Conservation (phyloP, 129 eudicot genomes). For the Deinandra increscens region DNA sequence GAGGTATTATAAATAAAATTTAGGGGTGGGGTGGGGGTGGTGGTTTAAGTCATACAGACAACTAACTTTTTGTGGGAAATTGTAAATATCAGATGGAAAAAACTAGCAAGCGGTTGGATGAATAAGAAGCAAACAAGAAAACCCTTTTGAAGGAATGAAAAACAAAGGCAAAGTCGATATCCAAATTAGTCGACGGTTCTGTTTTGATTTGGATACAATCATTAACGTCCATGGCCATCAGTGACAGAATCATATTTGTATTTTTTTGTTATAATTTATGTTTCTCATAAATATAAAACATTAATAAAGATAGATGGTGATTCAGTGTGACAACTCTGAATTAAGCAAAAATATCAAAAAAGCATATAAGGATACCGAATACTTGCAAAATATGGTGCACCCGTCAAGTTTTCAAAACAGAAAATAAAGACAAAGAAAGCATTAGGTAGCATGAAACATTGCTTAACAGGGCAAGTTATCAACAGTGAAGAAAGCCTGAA, state of each 20-base stretch:
- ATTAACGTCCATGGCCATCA: background rate
- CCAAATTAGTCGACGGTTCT: background rate
- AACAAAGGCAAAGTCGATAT: slow-evolving; percentile 6
- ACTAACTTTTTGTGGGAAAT: background rate
- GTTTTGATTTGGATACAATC: background rate
- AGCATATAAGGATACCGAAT: background rate
- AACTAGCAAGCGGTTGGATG: slow-evolving; percentile 49
- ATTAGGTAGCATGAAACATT: background rate
- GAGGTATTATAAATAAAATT: slow-evolving; percentile 42
- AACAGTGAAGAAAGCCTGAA: background rate
- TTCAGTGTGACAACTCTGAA: background rate
- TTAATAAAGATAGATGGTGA: background rate
- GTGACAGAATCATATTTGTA: slow-evolving; percentile 1
- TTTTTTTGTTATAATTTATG: background rate
- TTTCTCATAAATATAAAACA: background rate
- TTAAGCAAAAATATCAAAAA: background rate
- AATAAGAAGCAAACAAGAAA: slow-evolving; percentile 53
- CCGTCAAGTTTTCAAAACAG: background rate
- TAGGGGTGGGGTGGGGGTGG: too few relatives aligned
- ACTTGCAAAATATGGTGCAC: background rate
- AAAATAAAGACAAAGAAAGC: background rate
- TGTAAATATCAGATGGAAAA: slow-evolving; percentile 58
- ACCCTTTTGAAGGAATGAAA: slow-evolving; percentile 33
- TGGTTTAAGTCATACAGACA: background rate
- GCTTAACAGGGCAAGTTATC: background rate